Evolutionary conservation across 768 basidiomycete genomes (phyloP).

Genomic region (Imleria badia): DNA sequence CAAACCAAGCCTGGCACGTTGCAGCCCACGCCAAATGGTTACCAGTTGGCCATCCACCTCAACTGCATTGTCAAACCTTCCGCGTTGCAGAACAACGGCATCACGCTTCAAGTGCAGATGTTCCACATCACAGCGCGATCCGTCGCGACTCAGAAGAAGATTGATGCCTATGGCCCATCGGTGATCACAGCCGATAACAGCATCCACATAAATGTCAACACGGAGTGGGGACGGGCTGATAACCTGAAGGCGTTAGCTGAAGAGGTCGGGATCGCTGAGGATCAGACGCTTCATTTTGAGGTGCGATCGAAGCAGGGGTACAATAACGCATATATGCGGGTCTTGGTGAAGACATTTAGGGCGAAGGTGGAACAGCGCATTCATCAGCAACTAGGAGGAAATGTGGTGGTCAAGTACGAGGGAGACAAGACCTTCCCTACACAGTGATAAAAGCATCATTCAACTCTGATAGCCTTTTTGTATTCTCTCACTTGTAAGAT

Average conservation of each 20-base stretch:
- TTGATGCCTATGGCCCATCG: slow-evolving; percentile 1
- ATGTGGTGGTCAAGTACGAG: slow-evolving; percentile 1
- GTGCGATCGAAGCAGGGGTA: slow-evolving; percentile 3
- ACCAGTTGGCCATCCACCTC: slow-evolving; percentile 8
- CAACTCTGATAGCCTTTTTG: too few relatives aligned
- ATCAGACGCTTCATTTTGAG: slow-evolving; percentile 1
- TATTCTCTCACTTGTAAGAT: too few relatives aligned
- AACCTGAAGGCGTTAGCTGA: slow-evolving; percentile 5
- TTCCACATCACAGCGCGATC: slow-evolving; percentile 10
- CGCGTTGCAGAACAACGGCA: neutral
- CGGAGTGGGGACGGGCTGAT: slow-evolving; percentile 2
- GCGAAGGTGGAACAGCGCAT: neutral
- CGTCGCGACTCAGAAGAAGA: neutral
- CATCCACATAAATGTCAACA: slow-evolving; percentile 5
- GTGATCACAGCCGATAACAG: slow-evolving; percentile 6
- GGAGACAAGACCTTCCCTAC: slow-evolving; percentile 12
- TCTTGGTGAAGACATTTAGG: slow-evolving; percentile 1
- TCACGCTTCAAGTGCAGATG: neutral
- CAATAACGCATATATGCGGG: neutral
- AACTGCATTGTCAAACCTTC: neutral
- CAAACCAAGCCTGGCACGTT: neutral
- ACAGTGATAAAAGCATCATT: neutral
- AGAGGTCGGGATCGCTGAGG: neutral
- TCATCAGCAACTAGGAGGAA: neutral
- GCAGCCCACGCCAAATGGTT: neutral